phyloP scores from a whole-genome alignment of 345 rosid species.

The Citrus hindsii region DNA sequence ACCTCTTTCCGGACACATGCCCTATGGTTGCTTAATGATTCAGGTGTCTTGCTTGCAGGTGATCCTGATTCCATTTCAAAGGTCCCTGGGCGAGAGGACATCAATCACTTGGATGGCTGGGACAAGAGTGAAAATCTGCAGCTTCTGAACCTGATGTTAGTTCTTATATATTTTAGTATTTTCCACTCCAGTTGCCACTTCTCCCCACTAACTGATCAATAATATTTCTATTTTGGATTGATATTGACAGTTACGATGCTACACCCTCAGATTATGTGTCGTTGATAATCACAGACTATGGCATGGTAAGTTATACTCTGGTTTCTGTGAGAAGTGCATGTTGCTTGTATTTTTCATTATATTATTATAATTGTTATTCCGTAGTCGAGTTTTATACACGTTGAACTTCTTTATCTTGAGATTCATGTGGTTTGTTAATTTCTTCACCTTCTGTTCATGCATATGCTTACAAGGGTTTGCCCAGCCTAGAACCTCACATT shows the following conservation, averaged over 20 bases:
- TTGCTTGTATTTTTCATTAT: too few species aligned
- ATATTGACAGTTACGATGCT: slow-evolving; percentile 72
- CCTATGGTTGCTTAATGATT: slow-evolving; percentile 5
- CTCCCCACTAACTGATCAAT: slow-evolving; percentile 14
- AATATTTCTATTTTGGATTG: slow-evolving; percentile 5
- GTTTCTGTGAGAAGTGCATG: background rate
- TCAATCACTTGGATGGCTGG: slow-evolving; percentile 53
- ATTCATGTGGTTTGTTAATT: background rate
- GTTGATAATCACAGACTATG: slow-evolving; percentile 87
- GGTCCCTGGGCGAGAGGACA: slow-evolving; percentile 64
- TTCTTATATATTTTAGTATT: slow-evolving; percentile 2
- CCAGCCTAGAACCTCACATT: background rate
- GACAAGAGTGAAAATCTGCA: slow-evolving; percentile 63
- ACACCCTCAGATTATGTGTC: slow-evolving; percentile 91
- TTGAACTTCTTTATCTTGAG: background rate
- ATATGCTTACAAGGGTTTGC: background rate
- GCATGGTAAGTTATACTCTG: slow-evolving; percentile 65
- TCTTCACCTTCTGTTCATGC: background rate
- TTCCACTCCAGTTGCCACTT: background rate
- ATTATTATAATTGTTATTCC: too few species aligned
- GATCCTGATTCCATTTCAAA: slow-evolving; percentile 84
- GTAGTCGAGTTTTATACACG: background rate
- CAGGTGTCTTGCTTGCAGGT: slow-evolving; percentile 41
- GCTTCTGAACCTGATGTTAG: slow-evolving; percentile 77
- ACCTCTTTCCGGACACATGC: background rate